Percentiles rank a stretch among this genome's conserved stretches.
Conservation (phyloP, 1,284 basidiomycete genomes). For the Pseudomicrostroma phylloplanum region DNA sequence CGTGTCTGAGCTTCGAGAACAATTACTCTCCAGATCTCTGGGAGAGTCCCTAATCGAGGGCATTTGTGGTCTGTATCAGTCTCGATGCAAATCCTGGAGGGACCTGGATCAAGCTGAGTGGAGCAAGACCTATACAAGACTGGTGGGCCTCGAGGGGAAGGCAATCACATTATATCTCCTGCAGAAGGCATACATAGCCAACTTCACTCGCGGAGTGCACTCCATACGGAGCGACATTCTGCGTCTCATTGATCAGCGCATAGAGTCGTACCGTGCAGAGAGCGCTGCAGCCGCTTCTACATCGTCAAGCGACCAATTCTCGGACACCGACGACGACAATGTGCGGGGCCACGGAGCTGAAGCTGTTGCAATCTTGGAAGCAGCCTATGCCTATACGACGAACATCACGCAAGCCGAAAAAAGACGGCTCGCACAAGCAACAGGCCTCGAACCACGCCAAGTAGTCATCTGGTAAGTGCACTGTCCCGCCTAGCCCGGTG, state of each 20-base stretch:
- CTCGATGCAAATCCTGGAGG: no score
- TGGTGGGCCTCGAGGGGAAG: no score
- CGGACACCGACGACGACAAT: neutral
- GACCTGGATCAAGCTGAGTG: no score
- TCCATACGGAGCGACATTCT: neutral
- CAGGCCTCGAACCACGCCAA: constrained; percentile 42
- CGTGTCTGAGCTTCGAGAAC: no score
- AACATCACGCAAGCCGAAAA: constrained; percentile 48
- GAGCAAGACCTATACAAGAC: no score
- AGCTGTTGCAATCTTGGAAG: constrained; percentile 36
- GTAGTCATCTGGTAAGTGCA: constrained; percentile 47
- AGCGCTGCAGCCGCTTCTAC: constrained; percentile 4
- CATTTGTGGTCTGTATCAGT: no score
- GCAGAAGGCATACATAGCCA: no score
- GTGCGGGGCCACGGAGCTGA: constrained; percentile 23
- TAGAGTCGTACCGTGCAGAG: constrained; percentile 8
- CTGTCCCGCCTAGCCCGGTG: neutral
- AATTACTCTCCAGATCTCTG: no score
- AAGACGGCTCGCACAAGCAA: constrained; percentile 34
- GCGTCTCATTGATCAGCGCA: neutral
- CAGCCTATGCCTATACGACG: constrained; percentile 35
- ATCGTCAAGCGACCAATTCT: neutral
- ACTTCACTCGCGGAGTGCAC: no score
- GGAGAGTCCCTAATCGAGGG: no score
- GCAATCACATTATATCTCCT: no score